phyloP scores from a whole-genome alignment of 169 alveolate genomes.

The Plasmodium reichenowi region DNA sequence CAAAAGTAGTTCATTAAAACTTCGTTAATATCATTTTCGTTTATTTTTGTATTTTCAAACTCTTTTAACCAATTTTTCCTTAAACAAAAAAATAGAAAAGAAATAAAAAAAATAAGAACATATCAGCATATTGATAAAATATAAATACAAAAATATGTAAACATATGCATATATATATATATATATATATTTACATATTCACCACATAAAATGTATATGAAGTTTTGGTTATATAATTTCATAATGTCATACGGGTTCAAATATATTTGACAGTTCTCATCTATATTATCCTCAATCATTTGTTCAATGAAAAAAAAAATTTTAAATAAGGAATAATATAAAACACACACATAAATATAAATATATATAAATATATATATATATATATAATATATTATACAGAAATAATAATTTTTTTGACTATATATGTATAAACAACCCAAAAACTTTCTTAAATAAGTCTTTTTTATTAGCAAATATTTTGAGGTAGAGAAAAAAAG shows the following conservation, averaged over 20 bases:
- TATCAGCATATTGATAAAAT: neutral
- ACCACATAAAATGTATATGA: too few relatives aligned
- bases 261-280: slow-evolving; percentile 29
- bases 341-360: too few relatives aligned
- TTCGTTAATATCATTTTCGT: slow-evolving; percentile 71
- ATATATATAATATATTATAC: too few relatives aligned
- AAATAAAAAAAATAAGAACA: slow-evolving; percentile 4
- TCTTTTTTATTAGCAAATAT: too few relatives aligned
- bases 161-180: neutral
- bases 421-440: too few relatives aligned
- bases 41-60: slow-evolving; percentile 61
- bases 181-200: slow-evolving; percentile 1
- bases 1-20: slow-evolving; percentile 70
- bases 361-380: too few relatives aligned
- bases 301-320: too few relatives aligned
- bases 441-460: too few relatives aligned
- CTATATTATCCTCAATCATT: slow-evolving; percentile 70
- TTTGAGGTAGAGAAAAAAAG: too few relatives aligned
- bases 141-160: neutral
- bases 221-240: neutral
- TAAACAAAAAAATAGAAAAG: neutral
- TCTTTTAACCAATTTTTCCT: slow-evolving; percentile 74
- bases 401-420: too few relatives aligned
- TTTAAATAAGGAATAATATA: too few relatives aligned
- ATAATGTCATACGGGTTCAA: slow-evolving; percentile 64